Percentiles rank a stretch among this genome's conserved stretches.
phyloP scores from a whole-genome alignment of 106 monocot species.

The Phalaenopsis equestris region DNA sequence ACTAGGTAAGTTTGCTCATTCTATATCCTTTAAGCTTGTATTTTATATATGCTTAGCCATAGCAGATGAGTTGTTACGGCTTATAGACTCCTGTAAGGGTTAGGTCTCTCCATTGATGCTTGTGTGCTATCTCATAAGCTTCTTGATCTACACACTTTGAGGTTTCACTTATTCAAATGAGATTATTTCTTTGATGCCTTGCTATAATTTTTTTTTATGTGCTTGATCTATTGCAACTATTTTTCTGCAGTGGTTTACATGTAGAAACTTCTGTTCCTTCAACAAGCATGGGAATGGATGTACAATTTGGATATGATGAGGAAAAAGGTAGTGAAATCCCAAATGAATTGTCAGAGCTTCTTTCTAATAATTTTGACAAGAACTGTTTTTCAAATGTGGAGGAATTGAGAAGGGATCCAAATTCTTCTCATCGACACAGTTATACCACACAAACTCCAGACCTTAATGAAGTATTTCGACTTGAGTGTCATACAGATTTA shows the following conservation, averaged over 20 bases:
- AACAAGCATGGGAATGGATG: conserved; percentile 47
- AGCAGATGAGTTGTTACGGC: neutral
- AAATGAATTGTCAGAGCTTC: conserved; percentile 28
- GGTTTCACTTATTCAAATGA: neutral
- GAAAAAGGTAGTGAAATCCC: conserved; percentile 19
- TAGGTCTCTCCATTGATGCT: neutral
- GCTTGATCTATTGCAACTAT: neutral
- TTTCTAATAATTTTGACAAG: conserved; percentile 12
- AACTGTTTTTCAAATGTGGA: conserved; percentile 7
- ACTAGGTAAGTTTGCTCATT: conserved; percentile 33
- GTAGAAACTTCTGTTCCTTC: conserved; percentile 32
- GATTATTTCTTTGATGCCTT: neutral
- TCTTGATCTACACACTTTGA: neutral
- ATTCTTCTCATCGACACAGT: conserved; percentile 26
- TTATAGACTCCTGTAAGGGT: neutral
- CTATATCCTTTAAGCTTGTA: neutral
- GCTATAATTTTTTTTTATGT: neutral
- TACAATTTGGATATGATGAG: conserved; percentile 23
- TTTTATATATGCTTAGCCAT: neutral
- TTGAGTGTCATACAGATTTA: conserved; percentile 26
- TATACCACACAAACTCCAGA: conserved; percentile 67
- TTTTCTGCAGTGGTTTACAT: conserved; percentile 29
- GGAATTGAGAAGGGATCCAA: conserved; percentile 19
- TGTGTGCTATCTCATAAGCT: neutral
- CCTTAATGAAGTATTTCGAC: conserved; percentile 54